A percentile compares a stretch with the other conserved stretches of the same genome.
Evolutionary conservation across 139 green algal genomes (phyloP).

Genomic region (Eudorina sp.): DNA sequence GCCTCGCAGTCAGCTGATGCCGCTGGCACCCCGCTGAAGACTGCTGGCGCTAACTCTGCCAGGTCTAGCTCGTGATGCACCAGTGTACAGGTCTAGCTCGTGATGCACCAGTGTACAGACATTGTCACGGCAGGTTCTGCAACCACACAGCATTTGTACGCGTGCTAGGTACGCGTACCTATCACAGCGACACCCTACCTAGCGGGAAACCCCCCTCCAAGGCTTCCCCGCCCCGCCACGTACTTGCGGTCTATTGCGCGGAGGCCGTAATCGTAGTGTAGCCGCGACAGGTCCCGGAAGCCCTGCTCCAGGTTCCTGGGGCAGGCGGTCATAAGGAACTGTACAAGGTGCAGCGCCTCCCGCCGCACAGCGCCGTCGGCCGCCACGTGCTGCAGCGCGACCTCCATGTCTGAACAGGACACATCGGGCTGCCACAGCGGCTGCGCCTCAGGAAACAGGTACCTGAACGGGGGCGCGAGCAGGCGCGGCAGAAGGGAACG

Average conservation of each 20-base stretch:
- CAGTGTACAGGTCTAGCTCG: no score
- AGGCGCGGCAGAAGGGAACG: no score
- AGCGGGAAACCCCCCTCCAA: no score
- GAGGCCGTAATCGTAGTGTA: slow-evolving; percentile 52
- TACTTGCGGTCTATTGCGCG: slow-evolving; percentile 1
- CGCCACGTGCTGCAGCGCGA: slow-evolving; percentile 25
- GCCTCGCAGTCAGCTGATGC: no score
- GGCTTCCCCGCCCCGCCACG: background rate
- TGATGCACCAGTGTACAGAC: no score
- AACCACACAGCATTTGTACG: no score
- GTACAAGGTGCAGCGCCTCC: slow-evolving; percentile 62
- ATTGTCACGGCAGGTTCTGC: no score
- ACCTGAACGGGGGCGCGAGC: slow-evolving; percentile 57
- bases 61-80: no score
- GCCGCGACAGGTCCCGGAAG: slow-evolving; percentile 2
- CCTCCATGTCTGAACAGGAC: slow-evolving; percentile 14
- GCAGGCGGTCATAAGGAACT: slow-evolving; percentile 59
- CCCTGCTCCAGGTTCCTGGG: slow-evolving; percentile 49
- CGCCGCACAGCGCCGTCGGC: slow-evolving; percentile 1
- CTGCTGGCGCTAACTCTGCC: no score
- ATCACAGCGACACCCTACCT: no score
- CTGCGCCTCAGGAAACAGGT: slow-evolving; percentile 67
- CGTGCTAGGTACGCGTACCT: no score
- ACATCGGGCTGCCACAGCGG: slow-evolving; percentile 44
- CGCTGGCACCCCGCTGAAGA: no score